These are phyloP conservation scores for Pecoramyces ruminantium DNA, from an alignment of 192 early-diverging fungal species.

Conservation along the genomic window DNA sequence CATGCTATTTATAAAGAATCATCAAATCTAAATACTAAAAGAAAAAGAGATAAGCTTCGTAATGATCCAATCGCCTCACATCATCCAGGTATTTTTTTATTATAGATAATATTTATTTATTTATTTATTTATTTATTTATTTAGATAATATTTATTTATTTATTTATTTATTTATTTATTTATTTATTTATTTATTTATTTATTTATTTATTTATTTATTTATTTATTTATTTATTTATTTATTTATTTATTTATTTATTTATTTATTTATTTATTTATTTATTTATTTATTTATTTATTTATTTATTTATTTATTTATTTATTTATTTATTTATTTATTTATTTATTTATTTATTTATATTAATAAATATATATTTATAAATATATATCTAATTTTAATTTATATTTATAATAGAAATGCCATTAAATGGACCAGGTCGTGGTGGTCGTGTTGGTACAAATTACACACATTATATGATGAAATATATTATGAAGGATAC, in stretches of 20 bases:
- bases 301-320: too few species aligned
- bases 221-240: too few species aligned
- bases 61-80: conserved; percentile 50
- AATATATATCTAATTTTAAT: neutral
- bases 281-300: too few species aligned
- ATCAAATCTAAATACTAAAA: conserved; percentile 33
- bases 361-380: neutral
- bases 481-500: conserved; percentile 52
- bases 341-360: conserved; percentile 1
- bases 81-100: conserved; percentile 59
- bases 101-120: too few species aligned
- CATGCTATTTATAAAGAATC: conserved; percentile 68
- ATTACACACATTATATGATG: conserved; percentile 70
- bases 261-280: too few species aligned
- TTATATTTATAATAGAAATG: conserved; percentile 18
- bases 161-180: too few species aligned
- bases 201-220: too few species aligned
- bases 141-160: too few species aligned
- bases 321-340: neutral
- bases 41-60: conserved; percentile 53
- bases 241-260: too few species aligned
- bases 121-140: too few species aligned
- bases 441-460: conserved; percentile 74
- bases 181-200: too few species aligned
- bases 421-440: conserved; percentile 63